Conservation (phyloP, 2,329 filamentous ascomycete genomes). For the Colletotrichum sp. region DNA sequence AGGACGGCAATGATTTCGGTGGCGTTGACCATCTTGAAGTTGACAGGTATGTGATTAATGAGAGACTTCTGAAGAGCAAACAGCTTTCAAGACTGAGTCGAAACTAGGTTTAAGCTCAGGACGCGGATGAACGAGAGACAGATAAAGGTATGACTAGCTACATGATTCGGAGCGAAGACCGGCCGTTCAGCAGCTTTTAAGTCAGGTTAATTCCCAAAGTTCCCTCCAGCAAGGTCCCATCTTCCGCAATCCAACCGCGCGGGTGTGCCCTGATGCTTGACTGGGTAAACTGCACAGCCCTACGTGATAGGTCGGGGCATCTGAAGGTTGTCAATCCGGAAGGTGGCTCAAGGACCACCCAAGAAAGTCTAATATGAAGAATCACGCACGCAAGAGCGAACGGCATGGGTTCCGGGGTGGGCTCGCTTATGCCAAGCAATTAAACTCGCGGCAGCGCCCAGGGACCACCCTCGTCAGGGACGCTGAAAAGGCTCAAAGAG, state of each 20-base stretch:
- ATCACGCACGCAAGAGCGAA: not conserved
- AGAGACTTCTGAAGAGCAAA: not conserved
- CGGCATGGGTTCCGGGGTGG: not conserved
- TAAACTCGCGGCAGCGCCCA: not conserved
- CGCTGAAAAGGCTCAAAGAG: not conserved
- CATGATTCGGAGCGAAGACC: not conserved
- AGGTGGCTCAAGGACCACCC: not conserved
- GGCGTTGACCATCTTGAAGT: slow-evolving; percentile 12
- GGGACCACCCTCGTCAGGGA: not conserved
- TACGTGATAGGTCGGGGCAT: not conserved
- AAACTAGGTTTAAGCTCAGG: not conserved
- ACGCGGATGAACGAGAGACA: not conserved
- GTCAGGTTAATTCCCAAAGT: not conserved
- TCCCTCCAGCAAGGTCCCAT: not conserved
- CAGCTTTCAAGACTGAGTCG: not conserved
- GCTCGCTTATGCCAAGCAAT: not conserved
- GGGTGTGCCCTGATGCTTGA: not conserved
- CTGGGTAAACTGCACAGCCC: not conserved
- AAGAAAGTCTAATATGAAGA: not conserved
- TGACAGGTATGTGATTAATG: not conserved
- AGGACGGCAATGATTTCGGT: slow-evolving; percentile 18
- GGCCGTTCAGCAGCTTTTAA: not conserved
- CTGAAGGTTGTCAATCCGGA: not conserved
- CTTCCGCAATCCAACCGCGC: not conserved
- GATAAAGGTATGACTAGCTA: not conserved